A percentile compares a stretch with the other conserved stretches of the same genome.
These are phyloP conservation scores for Baudoinia panamericana DNA, from an alignment of 495 filamentous ascomycete genomes.

Conservation along the genomic window DNA sequence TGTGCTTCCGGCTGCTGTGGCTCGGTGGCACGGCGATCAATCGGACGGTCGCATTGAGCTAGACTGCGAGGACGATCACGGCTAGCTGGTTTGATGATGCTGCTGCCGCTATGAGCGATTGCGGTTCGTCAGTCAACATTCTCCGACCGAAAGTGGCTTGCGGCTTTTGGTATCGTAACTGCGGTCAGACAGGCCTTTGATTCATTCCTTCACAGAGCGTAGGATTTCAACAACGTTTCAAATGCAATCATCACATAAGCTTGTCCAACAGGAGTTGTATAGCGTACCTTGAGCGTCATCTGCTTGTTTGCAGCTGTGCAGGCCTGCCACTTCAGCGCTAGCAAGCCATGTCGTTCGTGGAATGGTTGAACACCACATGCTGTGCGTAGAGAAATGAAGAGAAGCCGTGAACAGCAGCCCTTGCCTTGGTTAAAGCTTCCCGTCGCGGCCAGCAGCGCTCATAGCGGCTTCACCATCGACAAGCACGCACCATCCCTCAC, in stretches of 20 bases:
- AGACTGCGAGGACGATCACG: background rate
- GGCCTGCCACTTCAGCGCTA: no score
- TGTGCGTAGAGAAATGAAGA: no score
- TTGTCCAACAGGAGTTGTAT: no score
- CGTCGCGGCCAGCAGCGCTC: constrained; percentile 42
- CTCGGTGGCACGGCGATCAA: constrained; percentile 17
- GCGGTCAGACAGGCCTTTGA: constrained; percentile 2
- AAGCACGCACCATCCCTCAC: constrained; percentile 82
- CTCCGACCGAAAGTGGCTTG: background rate
- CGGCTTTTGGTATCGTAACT: background rate
- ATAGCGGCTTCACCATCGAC: constrained; percentile 73
- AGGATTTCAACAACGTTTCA: constrained; percentile 5
- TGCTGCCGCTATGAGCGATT: no score
- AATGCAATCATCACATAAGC: background rate
- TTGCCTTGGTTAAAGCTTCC: constrained; percentile 14
- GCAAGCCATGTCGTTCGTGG: no score
- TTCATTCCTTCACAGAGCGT: background rate
- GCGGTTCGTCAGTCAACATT: no score
- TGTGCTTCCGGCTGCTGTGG: constrained; percentile 27
- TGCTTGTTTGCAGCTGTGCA: no score
- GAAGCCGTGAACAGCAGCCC: no score
- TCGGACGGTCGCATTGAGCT: background rate
- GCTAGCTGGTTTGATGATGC: background rate
- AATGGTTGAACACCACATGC: no score
- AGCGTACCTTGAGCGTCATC: no score